Conservation (phyloP, 2,329 filamentous ascomycete genomes). For the Beauveria pseudobassiana region DNA sequence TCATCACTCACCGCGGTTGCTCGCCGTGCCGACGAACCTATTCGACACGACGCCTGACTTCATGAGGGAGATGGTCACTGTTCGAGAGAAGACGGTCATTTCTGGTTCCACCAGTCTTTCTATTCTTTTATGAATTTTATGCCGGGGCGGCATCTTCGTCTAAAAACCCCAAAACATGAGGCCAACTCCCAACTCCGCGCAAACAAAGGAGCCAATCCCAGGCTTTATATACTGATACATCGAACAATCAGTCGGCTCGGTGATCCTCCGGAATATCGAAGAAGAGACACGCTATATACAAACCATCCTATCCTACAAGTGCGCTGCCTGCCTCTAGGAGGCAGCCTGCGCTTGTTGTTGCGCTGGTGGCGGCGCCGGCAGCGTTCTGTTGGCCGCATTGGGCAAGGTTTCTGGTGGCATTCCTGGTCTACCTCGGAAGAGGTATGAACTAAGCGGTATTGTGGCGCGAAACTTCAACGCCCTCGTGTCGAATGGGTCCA, state of each 20-base stretch:
- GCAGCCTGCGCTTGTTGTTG: slow-evolving; percentile 16
- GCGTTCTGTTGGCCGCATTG: slow-evolving; percentile 14
- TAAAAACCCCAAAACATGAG: slow-evolving; percentile 5
- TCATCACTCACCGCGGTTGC: background rate
- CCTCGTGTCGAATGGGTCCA: slow-evolving; percentile 61
- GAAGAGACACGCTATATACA: slow-evolving; percentile 9
- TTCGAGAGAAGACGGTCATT: background rate
- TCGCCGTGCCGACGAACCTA: background rate
- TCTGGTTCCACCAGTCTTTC: slow-evolving; percentile 8
- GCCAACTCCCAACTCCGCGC: slow-evolving; percentile 10
- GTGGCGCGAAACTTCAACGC: slow-evolving; percentile 55
- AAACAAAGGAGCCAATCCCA: slow-evolving; percentile 7
- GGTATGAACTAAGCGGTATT: slow-evolving; percentile 41
- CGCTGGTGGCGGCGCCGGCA: slow-evolving; percentile 15
- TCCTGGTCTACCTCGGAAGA: slow-evolving; percentile 31
- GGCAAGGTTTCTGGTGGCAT: slow-evolving; percentile 19
- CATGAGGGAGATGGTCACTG: background rate
- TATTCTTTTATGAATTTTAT: slow-evolving; percentile 9
- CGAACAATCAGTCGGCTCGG: background rate
- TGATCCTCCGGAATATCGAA: background rate
- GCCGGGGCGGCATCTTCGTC: slow-evolving; percentile 7
- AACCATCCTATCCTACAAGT: slow-evolving; percentile 13
- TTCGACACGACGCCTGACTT: background rate
- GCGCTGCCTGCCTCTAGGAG: slow-evolving; percentile 2
- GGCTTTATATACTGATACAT: slow-evolving; percentile 9